Base-by-base conservation (phyloP, 192 early-diverging fungal genomes). In the Mortierella alpina region DNA sequence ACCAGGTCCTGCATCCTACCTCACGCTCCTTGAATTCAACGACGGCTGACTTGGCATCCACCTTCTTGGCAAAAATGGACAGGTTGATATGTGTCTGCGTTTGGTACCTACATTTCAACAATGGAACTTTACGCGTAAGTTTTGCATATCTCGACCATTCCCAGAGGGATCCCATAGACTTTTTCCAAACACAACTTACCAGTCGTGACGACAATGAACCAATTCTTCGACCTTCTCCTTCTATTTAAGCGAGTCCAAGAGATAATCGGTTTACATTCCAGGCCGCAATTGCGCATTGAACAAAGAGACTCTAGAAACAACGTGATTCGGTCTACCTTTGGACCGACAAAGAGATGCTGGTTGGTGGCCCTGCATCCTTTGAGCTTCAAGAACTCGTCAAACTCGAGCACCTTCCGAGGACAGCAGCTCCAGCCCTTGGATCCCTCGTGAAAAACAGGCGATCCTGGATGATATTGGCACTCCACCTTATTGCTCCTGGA, bases 371-470 rank as follows among this genome's bases (percentile, higher is more conserved):
- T 80, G 84, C 98, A 99, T 44, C 98, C 98, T 63, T 88, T 87
- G 81, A 99, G 97, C 75, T 93, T 96, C 76, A 98, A 84, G 68
- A 99, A 98, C 83, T 98, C 96, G 45, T 99, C 98, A 90, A 98
- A 99, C 83, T 98, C 98, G 17, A 98, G 90, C 4, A 97, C 97
- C 68, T 95, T 93, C 47, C 96, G 91, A 61, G 93, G 87, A 84
- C 98, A 99, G 86, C 98, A 99, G 45, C 92, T 91, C 95, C 95
- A 99, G 23, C 97, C 97, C 88, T 98, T 98, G 86, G 92, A 94
- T 15, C 98, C 98, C 81, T 99, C 98, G 79, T 98, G 98, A 86
- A 99, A 99, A 45, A 99, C 85, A 8, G 96, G 94, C 14, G 75
- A 75, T 15, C 98, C 98, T 12, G 93, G 86, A 82, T 99, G 98